phyloP scores from a whole-genome alignment of 768 basidiomycete species.

The Lanmaoa rubissima region DNA sequence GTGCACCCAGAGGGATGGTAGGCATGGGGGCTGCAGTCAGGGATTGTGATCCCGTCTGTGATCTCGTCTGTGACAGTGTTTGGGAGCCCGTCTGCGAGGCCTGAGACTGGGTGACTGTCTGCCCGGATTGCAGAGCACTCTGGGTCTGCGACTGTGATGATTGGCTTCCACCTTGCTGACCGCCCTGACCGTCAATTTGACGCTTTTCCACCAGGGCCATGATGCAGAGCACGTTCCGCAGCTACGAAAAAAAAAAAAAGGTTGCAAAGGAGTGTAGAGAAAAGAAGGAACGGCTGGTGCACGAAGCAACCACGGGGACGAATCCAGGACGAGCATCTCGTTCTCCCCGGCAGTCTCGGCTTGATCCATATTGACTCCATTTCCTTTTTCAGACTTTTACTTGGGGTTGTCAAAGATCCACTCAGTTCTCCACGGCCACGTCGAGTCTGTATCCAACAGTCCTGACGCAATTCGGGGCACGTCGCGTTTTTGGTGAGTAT shows the following conservation, averaged over 20 bases:
- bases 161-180: background rate
- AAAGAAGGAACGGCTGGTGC: background rate
- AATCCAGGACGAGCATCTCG: background rate
- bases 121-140: background rate
- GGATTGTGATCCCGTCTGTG: slow-evolving; percentile 1
- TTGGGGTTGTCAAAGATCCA: background rate
- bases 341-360: background rate
- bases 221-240: background rate
- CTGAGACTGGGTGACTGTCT: background rate
- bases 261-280: background rate
- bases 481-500: background rate
- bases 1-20: slow-evolving; percentile 49
- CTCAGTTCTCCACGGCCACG: background rate
- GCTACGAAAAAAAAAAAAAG: too few relatives aligned
- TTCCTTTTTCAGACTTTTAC: background rate
- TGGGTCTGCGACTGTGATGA: background rate
- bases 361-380: background rate
- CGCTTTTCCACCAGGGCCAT: slow-evolving; percentile 2
- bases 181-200: slow-evolving; percentile 1
- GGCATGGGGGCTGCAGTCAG: slow-evolving; percentile 4
- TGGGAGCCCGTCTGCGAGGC: slow-evolving; percentile 5
- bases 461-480: background rate
- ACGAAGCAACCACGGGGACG: background rate
- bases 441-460: background rate
- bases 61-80: slow-evolving; percentile 4